phyloP scores from a whole-genome alignment of 2,329 filamentous ascomycete genomes.

The Aureobasidium namibiae region DNA sequence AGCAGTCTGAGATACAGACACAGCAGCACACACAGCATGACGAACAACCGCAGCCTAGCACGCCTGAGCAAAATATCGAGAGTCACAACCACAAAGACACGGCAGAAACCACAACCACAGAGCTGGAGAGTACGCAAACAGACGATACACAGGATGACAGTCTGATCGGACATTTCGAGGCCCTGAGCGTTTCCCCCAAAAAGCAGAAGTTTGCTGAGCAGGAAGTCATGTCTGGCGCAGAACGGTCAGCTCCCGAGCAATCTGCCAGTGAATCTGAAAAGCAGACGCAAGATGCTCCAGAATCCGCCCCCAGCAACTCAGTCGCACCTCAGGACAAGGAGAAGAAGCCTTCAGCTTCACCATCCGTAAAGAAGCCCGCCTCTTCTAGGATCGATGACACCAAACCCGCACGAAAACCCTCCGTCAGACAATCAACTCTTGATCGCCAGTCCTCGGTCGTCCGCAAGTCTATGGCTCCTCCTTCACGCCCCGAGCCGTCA shows the following conservation, averaged over 20 bases:
- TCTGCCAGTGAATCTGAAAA: neutral
- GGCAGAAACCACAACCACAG: neutral
- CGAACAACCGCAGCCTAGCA: neutral
- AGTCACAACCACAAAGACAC: neutral
- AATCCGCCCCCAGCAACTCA: neutral
- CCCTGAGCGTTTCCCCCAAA: neutral
- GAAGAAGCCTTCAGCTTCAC: slow-evolving; percentile 33
- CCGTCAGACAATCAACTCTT: slow-evolving; percentile 15
- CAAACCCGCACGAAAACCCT: slow-evolving; percentile 13
- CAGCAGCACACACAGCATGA: neutral
- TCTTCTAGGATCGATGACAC: slow-evolving; percentile 19
- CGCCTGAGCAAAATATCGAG: neutral
- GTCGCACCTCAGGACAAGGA: neutral
- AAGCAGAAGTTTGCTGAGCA: neutral
- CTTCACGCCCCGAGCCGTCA: neutral
- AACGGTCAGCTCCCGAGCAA: neutral
- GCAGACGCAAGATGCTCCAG: neutral
- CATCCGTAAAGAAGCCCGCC: too few relatives aligned
- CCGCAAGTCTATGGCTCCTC: neutral
- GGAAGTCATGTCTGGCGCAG: neutral
- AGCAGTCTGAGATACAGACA: neutral
- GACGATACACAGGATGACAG: neutral
- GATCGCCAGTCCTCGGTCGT: neutral
- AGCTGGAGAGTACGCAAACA: neutral
- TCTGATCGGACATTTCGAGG: neutral